Percentiles rank a stretch among this genome's conserved stretches.
Evolutionary conservation across 352 stramenopile species (phyloP).

Genomic region (Halophytophthora batemanensis): DNA sequence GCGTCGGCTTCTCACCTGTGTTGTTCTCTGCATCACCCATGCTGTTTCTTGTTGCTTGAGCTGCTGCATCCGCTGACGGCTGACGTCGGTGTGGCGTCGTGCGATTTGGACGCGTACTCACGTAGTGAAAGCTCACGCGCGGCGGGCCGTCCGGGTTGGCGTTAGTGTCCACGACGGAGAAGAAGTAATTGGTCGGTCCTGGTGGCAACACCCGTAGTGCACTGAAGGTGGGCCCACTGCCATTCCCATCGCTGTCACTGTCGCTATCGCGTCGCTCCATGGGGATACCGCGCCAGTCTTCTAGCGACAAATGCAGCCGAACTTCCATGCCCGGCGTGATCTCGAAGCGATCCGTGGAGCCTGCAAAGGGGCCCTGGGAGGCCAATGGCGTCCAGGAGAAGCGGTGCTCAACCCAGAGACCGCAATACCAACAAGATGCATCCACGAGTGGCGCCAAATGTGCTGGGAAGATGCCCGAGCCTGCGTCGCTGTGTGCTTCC

Average conservation of each 20-base stretch:
- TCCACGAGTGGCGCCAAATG: constrained; percentile 57
- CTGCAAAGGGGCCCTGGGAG: constrained; percentile 35
- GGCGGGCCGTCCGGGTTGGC: constrained; percentile 15
- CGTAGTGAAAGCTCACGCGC: constrained; percentile 41
- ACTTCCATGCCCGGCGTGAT: constrained; percentile 39
- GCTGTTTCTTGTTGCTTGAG: constrained; percentile 5
- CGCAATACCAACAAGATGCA: constrained; percentile 77
- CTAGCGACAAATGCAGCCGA: constrained; percentile 58
- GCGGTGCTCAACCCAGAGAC: constrained; percentile 69
- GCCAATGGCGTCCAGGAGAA: constrained; percentile 59
- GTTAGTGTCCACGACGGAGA: constrained; percentile 40
- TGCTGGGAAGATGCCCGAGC: constrained; percentile 41
- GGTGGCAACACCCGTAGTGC: constrained; percentile 60
- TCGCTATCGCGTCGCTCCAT: constrained; percentile 54
- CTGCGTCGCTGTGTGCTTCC: constrained; percentile 57
- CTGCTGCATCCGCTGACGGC: constrained; percentile 1
- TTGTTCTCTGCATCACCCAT: constrained; percentile 7
- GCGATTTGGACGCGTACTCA: constrained; percentile 24
- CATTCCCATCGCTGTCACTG: constrained; percentile 20
- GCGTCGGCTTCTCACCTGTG: neutral
- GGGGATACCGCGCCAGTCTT: constrained; percentile 63
- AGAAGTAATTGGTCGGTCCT: constrained; percentile 76
- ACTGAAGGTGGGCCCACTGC: constrained; percentile 35
- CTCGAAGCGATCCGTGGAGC: constrained; percentile 24
- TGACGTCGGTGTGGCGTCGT: constrained; percentile 18